Evolutionary conservation across 805 yeast species (phyloP), one percentile per base, ranked within the genome.

Genomic region (Nematodospora valgi): DNA sequence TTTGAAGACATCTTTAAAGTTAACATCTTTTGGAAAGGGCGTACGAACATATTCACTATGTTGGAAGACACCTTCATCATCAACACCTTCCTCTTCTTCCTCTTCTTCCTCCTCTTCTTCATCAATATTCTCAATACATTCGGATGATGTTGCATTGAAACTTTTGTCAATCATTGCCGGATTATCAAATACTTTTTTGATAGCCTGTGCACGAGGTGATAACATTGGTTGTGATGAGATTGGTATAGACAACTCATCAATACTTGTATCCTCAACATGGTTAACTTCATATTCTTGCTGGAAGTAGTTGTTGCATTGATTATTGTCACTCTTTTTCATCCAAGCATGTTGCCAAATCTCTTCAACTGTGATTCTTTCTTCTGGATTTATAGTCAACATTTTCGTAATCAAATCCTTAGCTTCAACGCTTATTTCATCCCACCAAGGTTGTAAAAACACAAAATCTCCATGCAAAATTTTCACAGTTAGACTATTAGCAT

Each of bases 381-480:
- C 64, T 1, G 93, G 89, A 53, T 85, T 78, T 11, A 82, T 82
- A 18, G 81, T 80, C 43, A 85, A 64, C 56, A 85, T 67, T 48
- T 74, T 78, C 4, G 73, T 59, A 10, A 85, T 85, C 48, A 85
- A 71, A 47, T 73, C 72, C 51, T 83, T 85, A 18, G 88, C 89
- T 23, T 79, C 86, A 25, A 54, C 59, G 33, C 82, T 71, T 23
- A 85, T 81, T 53, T 85, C 94, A 58, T 84, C 93, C 86, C 93
- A 85, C 95, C 95, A 85, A 2, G 95, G 95, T 40, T 74, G 63
- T 35, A 85, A 63, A 53, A 83, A 85, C n/a, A 76, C 74, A 56
- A 73, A 85, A 38, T 83, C 80, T 23, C 93, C 94, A 30, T 68
- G 68, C 9, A 83, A 68, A 21, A 83, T 86, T 54, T 84, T 85